These are phyloP conservation scores for Parietaria judaica DNA, from an alignment of 306 rosid species.

Conservation along the genomic window DNA sequence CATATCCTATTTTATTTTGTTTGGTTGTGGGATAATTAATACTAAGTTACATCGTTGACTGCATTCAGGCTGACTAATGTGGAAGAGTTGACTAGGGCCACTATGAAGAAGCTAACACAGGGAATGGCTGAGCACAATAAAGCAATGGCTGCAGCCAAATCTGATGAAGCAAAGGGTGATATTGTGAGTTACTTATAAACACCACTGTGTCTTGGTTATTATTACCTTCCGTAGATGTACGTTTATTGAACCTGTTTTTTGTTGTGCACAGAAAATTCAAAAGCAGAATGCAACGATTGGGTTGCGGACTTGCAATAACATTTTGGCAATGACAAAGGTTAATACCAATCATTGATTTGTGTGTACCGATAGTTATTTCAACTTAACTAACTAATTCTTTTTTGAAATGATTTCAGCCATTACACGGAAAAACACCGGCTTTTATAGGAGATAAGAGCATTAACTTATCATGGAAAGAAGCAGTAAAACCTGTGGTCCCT, in stretches of 20 bases:
- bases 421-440: slow-evolving; percentile 68
- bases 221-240: background rate
- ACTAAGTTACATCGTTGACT: background rate
- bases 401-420: slow-evolving; percentile 26
- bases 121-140: slow-evolving; percentile 93
- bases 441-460: slow-evolving; percentile 85
- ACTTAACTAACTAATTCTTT: slow-evolving; percentile 1
- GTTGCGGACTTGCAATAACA: slow-evolving; percentile 87
- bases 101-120: slow-evolving; percentile 91
- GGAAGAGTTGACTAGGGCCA: slow-evolving; percentile 85
- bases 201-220: slow-evolving; percentile 10
- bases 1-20: no score
- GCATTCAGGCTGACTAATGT: slow-evolving; percentile 62
- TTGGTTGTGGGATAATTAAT: no score
- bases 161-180: slow-evolving; percentile 77
- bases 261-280: slow-evolving; percentile 62
- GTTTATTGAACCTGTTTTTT: slow-evolving; percentile 11
- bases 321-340: slow-evolving; percentile 88
- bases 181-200: slow-evolving; percentile 51
- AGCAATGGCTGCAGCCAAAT: slow-evolving; percentile 89
- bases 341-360: background rate
- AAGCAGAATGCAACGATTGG: slow-evolving; percentile 92
- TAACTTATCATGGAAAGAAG: slow-evolving; percentile 94
- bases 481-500: slow-evolving; percentile 42
- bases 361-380: slow-evolving; percentile 6